Evolutionary conservation across 129 eudicot species (phyloP).

Genomic region (Escallonia herrerae): DNA sequence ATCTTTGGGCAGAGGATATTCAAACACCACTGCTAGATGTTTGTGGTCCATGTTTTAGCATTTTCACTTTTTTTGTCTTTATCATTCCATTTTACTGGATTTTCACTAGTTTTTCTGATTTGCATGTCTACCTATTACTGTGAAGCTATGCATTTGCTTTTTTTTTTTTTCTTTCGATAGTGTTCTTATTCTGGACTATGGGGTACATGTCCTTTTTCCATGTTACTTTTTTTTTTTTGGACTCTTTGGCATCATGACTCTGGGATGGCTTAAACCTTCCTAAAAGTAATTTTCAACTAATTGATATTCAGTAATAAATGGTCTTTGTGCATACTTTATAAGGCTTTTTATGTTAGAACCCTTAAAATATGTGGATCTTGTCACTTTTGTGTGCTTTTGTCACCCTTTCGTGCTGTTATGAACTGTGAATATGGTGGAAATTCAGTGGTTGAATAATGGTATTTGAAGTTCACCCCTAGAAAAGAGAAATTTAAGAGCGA

Average conservation of each 20-base stretch:
- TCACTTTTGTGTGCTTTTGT: too few relatives aligned
- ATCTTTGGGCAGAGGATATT: slow-evolving; percentile 35
- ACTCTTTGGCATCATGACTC: background rate
- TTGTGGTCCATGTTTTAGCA: slow-evolving; percentile 55
- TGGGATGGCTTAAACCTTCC: background rate
- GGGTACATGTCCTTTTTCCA: background rate
- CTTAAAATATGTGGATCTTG: too few relatives aligned
- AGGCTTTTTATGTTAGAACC: too few relatives aligned
- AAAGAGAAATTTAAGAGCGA: too few relatives aligned
- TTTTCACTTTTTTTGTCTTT: slow-evolving; percentile 5
- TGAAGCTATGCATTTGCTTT: background rate
- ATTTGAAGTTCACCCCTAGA: too few relatives aligned
- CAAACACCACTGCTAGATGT: slow-evolving; percentile 21
- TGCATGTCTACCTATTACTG: background rate
- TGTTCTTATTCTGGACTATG: background rate
- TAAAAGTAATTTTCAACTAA: background rate
- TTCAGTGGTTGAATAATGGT: too few relatives aligned
- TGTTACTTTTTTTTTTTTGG: too few relatives aligned
- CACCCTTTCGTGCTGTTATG: too few relatives aligned
- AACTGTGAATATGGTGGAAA: too few relatives aligned
- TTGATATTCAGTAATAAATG: background rate
- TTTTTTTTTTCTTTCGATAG: background rate
- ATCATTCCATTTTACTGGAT: background rate
- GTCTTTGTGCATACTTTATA: too few relatives aligned
- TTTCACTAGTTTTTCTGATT: background rate